Evolutionary conservation across 352 stramenopile species (phyloP), one percentile per base, ranked within the genome.

Genomic region (Phytophthora pini): DNA sequence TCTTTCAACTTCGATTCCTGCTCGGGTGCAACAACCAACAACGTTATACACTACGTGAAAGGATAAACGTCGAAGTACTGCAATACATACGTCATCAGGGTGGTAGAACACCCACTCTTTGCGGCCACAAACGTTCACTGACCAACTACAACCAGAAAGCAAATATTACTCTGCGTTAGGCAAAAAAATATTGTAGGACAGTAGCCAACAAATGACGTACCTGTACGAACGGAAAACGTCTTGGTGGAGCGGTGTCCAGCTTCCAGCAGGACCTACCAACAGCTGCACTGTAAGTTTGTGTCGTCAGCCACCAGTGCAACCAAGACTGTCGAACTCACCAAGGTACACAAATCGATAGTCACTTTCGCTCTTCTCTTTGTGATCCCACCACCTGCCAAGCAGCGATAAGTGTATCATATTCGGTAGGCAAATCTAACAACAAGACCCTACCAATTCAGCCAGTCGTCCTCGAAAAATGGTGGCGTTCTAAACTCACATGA

Each of bases 321-420:
- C 5, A 40, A 29, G 9, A 31, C 1, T 22, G 17, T 20, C 11
- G 48, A 43, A 15, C 58, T 58, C 20, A 90, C 87, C 97, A 32
- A 98, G 90, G 68, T 99, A 99, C 9, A 99, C 92, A 61, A 99
- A 99, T 49, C 93, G 89, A 77, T 98, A 99, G 71, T 98, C 93
- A 47, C 92, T 88, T 32, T 77, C 61, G 43, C 65, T 77, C 12
- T 72, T 70, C 22, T 80, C 74, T 52, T 94, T 89, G 7, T 72
- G 76, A 54, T 94, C 82, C 87, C 87, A 92, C 79, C 80, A 92
- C 85, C 84, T 94, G 24, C 17, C 31, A 36, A 8, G 12, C 8
- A 36, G 31, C 31, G 4, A 36, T 36, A 36, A 13, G 3, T 36
- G 10, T 36, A 8, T 36, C 1, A 7, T 36, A 36, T 2, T 12